Evolutionary conservation across 345 rosid genomes (phyloP), one percentile per base, ranked within the genome.

Genomic region (Salix purpurea): DNA sequence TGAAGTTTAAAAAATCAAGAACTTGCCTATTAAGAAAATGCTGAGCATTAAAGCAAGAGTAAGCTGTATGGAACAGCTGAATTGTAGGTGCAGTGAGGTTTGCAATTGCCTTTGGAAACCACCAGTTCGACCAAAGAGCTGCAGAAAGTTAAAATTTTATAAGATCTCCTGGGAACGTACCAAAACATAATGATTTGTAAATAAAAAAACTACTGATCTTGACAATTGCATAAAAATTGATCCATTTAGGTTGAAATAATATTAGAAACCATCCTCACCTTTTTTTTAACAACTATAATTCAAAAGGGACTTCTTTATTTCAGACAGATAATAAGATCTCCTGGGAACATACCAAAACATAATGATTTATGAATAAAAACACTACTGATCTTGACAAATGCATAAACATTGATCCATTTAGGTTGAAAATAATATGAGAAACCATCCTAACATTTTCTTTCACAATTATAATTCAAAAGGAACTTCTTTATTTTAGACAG

Each of bases 11-110:
- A 58, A 28, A 58, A 58, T 58, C 26, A 58, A 58, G 64, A 23
- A 12, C 91, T 88, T 79, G 92, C 98, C 90, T 50, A 94, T 83
- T 69, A 94, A 80, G 83, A 92, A 88, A 78, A 94, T 80, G 34
- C 90, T 85, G 66, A 92, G 86, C 86, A 85, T 77, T 42, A 94
- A 84, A 70, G 87, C 88, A 69, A 94, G 92, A 78, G 84, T 84
- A 77, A 89, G 82, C 80, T 85, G 91, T 44, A 94, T 67, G 56
- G 95, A 88, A 79, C 91, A 82, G 73, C 85, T 80, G 78, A 81
- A 76, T 69, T 80, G 90, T 78, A 82, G 69, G 70, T 77, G 88
- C 26, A 81, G 67, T 14, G 92, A 88, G 79, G 82, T 37, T 23
- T 80, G 89, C 62, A 84, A 67, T 67, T 84, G 89, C 80, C 93